phyloP scores from a whole-genome alignment of 805 yeast genomes.

The Pichia thaimueangensis region DNA sequence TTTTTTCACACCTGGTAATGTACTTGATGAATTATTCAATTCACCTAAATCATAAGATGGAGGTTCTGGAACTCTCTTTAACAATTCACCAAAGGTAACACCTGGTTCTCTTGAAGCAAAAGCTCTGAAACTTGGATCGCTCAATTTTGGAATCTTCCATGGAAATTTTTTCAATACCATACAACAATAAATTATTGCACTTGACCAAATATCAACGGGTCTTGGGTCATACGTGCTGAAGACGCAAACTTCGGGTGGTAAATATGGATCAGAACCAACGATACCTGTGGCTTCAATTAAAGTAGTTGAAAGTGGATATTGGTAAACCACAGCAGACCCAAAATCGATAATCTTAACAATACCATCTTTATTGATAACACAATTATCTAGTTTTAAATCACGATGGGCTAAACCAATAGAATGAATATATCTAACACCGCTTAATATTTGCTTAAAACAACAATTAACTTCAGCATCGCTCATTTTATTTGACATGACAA shows the following conservation, averaged over 20 bases:
- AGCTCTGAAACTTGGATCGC: conserved; percentile 76
- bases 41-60: conserved; percentile 27
- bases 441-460: conserved; percentile 80
- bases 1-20: neutral
- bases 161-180: conserved; percentile 90
- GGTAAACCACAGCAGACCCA: conserved; percentile 88
- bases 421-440: conserved; percentile 78
- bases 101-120: conserved; percentile 72
- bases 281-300: conserved; percentile 75
- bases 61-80: conserved; percentile 49
- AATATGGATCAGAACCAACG: conserved; percentile 83
- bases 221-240: conserved; percentile 82
- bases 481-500: conserved; percentile 93
- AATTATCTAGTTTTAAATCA: conserved; percentile 86
- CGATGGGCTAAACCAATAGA: conserved; percentile 84
- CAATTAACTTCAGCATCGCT: conserved; percentile 70
- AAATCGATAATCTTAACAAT: conserved; percentile 88
- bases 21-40: conserved; percentile 4
- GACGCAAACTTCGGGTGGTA: conserved; percentile 89
- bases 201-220: conserved; percentile 92
- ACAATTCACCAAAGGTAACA: conserved; percentile 55
- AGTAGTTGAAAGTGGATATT: conserved; percentile 73
- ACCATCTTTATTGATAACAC: conserved; percentile 78
- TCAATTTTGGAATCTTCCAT: conserved; percentile 83
- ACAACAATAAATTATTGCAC: conserved; percentile 85